Conservation (phyloP, 305 asterid species). For the Fraxinus platypoda region DNA sequence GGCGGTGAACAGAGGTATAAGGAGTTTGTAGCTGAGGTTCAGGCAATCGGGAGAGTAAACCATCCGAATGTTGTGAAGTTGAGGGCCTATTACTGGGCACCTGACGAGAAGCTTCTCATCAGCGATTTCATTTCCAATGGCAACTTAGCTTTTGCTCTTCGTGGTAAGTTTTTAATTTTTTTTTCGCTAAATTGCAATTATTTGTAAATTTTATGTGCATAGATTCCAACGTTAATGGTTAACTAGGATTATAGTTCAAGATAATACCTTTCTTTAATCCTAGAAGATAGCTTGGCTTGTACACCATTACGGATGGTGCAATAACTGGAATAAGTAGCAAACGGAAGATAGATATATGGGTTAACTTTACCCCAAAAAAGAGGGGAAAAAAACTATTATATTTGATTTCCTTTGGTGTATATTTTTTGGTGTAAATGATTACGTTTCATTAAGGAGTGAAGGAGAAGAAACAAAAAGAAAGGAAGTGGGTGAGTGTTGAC, state of each 20-base stretch:
- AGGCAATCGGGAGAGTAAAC: conserved; percentile 86
- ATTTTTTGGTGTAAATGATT: conserved; percentile 12
- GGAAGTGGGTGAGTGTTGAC: not conserved
- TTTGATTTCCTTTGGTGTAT: not conserved
- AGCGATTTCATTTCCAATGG: conserved; percentile 94
- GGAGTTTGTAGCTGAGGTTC: conserved; percentile 87
- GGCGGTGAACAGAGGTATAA: conserved; percentile 94
- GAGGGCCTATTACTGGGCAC: conserved; percentile 97
- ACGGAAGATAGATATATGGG: not conserved
- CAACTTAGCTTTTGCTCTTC: conserved; percentile 84
- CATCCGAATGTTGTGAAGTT: conserved; percentile 87
- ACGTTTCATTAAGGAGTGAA: not conserved
- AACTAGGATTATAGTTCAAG: not conserved
- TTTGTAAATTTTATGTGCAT: not conserved
- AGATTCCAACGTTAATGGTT: not conserved
- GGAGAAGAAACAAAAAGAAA: conserved; percentile 23
- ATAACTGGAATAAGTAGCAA: not conserved
- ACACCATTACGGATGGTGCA: not conserved
- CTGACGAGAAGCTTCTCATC: conserved; percentile 93
- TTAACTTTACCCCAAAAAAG: not conserved
- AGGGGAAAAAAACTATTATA: not conserved
- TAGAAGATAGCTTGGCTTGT: not conserved
- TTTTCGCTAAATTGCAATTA: not conserved
- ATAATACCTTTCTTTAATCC: not conserved
- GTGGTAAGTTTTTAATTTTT: conserved; percentile 46